Evolutionary conservation across 1,284 basidiomycete species (phyloP), one percentile per base, ranked within the genome.

Genomic region (Trichosporon sp.): DNA sequence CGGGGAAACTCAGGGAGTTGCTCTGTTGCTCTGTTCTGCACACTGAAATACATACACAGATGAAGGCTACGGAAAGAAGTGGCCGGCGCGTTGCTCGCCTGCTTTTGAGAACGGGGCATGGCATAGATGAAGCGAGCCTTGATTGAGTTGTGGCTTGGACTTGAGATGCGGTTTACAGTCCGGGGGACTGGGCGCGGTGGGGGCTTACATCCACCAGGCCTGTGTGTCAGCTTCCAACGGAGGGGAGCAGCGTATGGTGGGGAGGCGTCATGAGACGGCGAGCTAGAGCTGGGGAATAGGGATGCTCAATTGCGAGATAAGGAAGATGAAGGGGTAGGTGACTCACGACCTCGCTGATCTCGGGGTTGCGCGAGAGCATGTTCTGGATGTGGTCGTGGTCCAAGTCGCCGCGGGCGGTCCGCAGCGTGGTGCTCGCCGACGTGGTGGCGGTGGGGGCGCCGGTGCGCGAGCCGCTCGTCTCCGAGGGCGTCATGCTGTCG

Each of bases 191-290:
- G 2, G 35, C 18, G 44, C 23, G 23, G 47, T 11, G 47, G 23
- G 13, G 62, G 9, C 6, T 75, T 66, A 80, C 78, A 80, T 80
- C 78, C 78, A 80, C 78, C 78, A 80, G 35, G 73, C 74, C 77
- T 79, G 47, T 25, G 21, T n/a, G 35, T 69, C 64, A 74, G 67
- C 70, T 68, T 25, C 38, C 18, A 4, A 32, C 32, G 32, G 32
- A 32, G 9, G 32, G 5, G 32, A 32, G 32, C 32, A 32, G 32
- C 9, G 32, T n/a, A n/a, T n/a, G n/a, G n/a, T n/a, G n/a, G n/a
- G n/a, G n/a, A n/a, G n/a, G n/a, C n/a, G n/a, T n/a, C n/a, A n/a
- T n/a, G n/a, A n/a, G n/a, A n/a, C n/a, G n/a, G n/a, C n/a, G n/a
- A n/a, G n/a, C n/a, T n/a, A n/a, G n/a, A n/a, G n/a, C n/a, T n/a